Evolutionary conservation across 2,329 filamentous ascomycete genomes (phyloP).

Genomic region (Penicillium sp.): DNA sequence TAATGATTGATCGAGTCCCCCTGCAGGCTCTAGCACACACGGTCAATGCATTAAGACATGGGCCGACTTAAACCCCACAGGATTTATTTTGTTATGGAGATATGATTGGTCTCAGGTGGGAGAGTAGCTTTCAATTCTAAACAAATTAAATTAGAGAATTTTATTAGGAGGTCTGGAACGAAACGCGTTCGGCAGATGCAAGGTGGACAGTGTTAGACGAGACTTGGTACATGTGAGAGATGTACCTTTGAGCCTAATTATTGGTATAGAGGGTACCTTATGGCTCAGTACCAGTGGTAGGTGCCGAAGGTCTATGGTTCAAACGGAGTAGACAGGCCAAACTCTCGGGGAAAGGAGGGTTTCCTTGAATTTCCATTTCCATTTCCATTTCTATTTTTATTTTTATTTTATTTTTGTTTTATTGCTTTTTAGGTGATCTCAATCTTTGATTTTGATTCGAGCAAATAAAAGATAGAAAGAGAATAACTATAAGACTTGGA

Average conservation of each 20-base stretch:
- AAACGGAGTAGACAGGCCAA: background rate
- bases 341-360: background rate
- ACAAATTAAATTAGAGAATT: slow-evolving; percentile 13
- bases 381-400: background rate
- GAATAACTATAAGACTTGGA: background rate
- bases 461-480: background rate
- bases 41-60: slow-evolving; percentile 27
- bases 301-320: background rate
- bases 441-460: background rate
- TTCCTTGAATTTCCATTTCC: background rate
- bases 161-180: slow-evolving; percentile 18
- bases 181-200: slow-evolving; percentile 20
- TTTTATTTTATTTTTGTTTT: background rate
- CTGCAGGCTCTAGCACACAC: slow-evolving; percentile 23
- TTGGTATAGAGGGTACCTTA: background rate
- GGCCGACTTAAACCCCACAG: slow-evolving; percentile 16
- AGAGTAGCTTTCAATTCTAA: slow-evolving; percentile 8
- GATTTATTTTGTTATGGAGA: slow-evolving; percentile 5
- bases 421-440: background rate
- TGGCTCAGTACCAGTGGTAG: background rate
- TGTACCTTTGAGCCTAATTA: background rate
- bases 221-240: background rate
- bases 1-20: slow-evolving; percentile 21
- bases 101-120: slow-evolving; percentile 19
- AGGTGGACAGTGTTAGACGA: slow-evolving; percentile 11